phyloP scores from a whole-genome alignment of 495 filamentous ascomycete genomes.

The Geoglossum glabrum region DNA sequence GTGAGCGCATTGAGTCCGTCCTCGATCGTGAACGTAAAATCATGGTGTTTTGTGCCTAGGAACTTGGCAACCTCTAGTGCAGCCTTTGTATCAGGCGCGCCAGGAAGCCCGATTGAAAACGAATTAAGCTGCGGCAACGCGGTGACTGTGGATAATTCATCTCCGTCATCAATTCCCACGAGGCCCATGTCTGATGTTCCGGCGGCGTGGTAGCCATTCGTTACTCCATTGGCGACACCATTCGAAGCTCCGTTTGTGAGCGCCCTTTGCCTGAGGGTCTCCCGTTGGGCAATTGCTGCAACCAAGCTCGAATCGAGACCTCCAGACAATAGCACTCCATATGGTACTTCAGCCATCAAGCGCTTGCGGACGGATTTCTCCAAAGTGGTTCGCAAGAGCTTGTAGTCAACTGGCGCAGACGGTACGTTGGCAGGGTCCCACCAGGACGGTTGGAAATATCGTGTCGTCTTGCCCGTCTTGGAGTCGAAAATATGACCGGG shows the following conservation, averaged over 20 bases:
- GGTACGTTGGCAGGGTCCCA: conserved; percentile 70
- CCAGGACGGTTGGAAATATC: conserved; percentile 86
- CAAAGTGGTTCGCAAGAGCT: conserved; percentile 53
- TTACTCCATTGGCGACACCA: conserved; percentile 17
- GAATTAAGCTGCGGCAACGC: conserved; percentile 88
- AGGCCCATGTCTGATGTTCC: conserved; percentile 38
- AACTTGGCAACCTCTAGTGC: conserved; percentile 82
- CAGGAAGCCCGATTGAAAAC: conserved; percentile 90
- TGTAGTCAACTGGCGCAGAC: conserved; percentile 60
- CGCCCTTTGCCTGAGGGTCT: conserved; percentile 31
- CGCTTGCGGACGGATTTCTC: conserved; percentile 89
- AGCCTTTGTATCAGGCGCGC: conserved; percentile 74
- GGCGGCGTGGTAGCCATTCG: not conserved
- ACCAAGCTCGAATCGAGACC: conserved; percentile 91
- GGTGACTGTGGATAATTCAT: conserved; percentile 76
- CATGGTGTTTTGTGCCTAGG: conserved; percentile 91
- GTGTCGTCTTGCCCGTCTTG: conserved; percentile 52
- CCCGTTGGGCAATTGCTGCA: conserved; percentile 84
- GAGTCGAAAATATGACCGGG: conserved; percentile 94
- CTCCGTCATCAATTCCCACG: conserved; percentile 83
- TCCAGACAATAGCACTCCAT: conserved; percentile 86
- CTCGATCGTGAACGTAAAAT: conserved; percentile 93
- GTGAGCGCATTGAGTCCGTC: conserved; percentile 89
- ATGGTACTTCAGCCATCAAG: conserved; percentile 96
- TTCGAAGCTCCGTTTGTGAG: conserved; percentile 20